A percentile compares a stretch with the other conserved stretches of the same genome.
phyloP scores from a whole-genome alignment of 106 monocot genomes.

The Acorus calamus region DNA sequence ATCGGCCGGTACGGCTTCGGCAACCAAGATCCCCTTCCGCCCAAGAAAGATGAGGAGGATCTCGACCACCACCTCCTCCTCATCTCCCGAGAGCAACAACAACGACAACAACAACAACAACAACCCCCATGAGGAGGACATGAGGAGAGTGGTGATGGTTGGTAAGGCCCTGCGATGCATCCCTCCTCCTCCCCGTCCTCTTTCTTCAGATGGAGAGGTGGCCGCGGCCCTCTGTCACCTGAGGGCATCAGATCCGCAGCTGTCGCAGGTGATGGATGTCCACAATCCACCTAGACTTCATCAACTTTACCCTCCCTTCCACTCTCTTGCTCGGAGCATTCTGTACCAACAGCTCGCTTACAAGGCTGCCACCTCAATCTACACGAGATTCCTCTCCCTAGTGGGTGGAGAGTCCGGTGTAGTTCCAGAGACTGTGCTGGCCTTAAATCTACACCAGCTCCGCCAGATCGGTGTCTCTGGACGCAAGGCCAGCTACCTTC shows the following conservation, averaged over 20 bases:
- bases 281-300: conserved; percentile 40
- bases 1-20: background rate
- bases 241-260: conserved; percentile 35
- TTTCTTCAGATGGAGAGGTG: conserved; percentile 53
- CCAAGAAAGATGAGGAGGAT: conserved; percentile 24
- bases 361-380: conserved; percentile 77
- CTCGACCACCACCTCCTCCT: conserved; percentile 1
- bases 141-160: no score
- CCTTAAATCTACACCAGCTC: conserved; percentile 47
- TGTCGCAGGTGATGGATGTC: conserved; percentile 42
- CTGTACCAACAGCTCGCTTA: conserved; percentile 78
- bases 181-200: conserved; percentile 26
- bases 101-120: conserved; percentile 4
- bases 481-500: conserved; percentile 66
- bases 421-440: conserved; percentile 45
- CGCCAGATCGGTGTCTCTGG: conserved; percentile 79
- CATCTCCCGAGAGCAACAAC: conserved; percentile 1
- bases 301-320: conserved; percentile 50
- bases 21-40: conserved; percentile 18
- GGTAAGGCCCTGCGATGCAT: background rate
- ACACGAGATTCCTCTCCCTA: conserved; percentile 65
- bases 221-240: conserved; percentile 57
- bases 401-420: conserved; percentile 52
- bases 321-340: conserved; percentile 65
- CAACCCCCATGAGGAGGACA: no score